phyloP scores from a whole-genome alignment of 2,329 filamentous ascomycete genomes.

The Metarhizium robertsii region DNA sequence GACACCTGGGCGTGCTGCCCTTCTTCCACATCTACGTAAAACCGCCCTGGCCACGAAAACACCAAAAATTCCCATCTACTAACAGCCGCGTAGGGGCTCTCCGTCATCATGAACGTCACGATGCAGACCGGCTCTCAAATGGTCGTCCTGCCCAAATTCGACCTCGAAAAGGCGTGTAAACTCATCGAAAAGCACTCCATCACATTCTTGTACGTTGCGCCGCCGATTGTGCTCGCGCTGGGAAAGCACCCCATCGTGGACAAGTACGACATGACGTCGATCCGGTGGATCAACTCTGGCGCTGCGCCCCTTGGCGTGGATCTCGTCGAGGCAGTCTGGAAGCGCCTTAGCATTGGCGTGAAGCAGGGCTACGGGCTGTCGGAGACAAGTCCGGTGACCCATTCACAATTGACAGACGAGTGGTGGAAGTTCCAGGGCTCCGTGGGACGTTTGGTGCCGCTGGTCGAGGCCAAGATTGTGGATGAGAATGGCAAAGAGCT shows the following conservation, averaged over 20 bases:
- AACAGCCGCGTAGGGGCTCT: constrained; percentile 18
- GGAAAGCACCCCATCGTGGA: constrained; percentile 69
- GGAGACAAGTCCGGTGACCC: constrained; percentile 75
- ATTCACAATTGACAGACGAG: constrained; percentile 63
- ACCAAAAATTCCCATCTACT: background rate
- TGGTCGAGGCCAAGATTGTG: constrained; percentile 76
- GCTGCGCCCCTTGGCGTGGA: constrained; percentile 78
- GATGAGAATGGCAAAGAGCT: constrained; percentile 49
- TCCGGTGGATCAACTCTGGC: constrained; percentile 80
- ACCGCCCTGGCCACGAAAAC: constrained; percentile 13
- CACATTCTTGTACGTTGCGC: constrained; percentile 74
- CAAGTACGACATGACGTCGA: constrained; percentile 68
- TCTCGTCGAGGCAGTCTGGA: constrained; percentile 66
- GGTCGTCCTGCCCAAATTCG: constrained; percentile 65
- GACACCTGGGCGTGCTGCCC: constrained; percentile 68
- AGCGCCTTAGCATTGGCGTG: constrained; percentile 65
- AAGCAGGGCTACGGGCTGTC: constrained; percentile 92
- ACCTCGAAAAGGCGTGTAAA: constrained; percentile 68
- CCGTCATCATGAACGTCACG: constrained; percentile 20
- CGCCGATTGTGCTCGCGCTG: constrained; percentile 72
- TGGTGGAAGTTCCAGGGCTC: constrained; percentile 72
- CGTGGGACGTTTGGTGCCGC: constrained; percentile 68
- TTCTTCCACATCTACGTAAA: constrained; percentile 85
- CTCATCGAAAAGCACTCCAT: constrained; percentile 67
- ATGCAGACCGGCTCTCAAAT: constrained; percentile 57